A percentile compares a stretch with the other conserved stretches of the same genome.
Evolutionary conservation across 306 rosid species (phyloP).

Genomic region (Elaeagnus macrophylla): DNA sequence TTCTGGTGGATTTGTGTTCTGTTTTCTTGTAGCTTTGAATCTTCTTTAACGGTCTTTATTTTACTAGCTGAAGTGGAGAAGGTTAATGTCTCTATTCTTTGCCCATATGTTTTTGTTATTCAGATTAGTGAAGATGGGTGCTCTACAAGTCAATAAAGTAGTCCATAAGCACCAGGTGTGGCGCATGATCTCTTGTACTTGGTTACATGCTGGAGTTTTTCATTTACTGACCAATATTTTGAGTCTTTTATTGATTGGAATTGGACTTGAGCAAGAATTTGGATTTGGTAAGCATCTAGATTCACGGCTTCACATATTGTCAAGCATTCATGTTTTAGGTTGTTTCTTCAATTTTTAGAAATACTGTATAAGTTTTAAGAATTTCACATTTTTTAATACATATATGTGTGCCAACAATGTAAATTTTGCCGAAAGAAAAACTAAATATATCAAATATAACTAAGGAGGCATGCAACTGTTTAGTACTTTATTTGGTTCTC

Average conservation of each 20-base stretch:
- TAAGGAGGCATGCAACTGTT: background rate
- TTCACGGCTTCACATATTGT: slow-evolving; percentile 17
- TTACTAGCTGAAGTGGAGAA: background rate
- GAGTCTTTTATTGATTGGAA: slow-evolving; percentile 70
- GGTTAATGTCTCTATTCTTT: slow-evolving; percentile 12
- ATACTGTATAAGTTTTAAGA: background rate
- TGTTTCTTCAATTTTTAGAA: background rate
- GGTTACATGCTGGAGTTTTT: slow-evolving; percentile 81
- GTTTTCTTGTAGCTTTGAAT: background rate
- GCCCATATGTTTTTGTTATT: slow-evolving; percentile 1
- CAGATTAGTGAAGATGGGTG: slow-evolving; percentile 76
- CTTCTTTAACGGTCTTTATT: slow-evolving; percentile 4
- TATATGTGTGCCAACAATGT: background rate
- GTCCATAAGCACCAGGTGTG: slow-evolving; percentile 48
- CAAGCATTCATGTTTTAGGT: slow-evolving; percentile 1
- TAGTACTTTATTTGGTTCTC: background rate
- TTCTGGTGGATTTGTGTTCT: background rate
- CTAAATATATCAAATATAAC: no score
- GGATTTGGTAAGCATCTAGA: slow-evolving; percentile 62
- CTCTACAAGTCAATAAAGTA: slow-evolving; percentile 50
- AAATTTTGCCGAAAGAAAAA: no score
- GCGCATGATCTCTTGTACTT: slow-evolving; percentile 67
- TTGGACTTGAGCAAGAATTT: no score
- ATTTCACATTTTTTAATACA: background rate
- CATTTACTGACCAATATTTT: slow-evolving; percentile 79